phyloP scores from a whole-genome alignment of 306 rosid species.

The Medicago ruthenica region DNA sequence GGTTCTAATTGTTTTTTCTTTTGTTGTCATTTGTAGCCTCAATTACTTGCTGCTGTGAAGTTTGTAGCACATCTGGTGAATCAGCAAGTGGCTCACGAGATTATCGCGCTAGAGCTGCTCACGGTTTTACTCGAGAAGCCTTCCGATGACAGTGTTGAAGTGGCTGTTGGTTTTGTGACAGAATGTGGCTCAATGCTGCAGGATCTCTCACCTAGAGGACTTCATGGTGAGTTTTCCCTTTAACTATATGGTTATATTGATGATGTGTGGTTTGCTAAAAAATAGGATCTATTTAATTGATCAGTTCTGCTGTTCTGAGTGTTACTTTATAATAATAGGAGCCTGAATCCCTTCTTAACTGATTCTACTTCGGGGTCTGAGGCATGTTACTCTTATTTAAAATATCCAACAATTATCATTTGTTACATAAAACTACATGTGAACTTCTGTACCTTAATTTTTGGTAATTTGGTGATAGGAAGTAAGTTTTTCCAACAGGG shows the following conservation, averaged over 20 bases:
- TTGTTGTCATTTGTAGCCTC: slow-evolving; percentile 64
- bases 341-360: slow-evolving; percentile 2
- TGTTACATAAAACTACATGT: neutral
- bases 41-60: slow-evolving; percentile 93
- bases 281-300: neutral
- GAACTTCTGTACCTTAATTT: neutral
- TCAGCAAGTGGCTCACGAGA: slow-evolving; percentile 93
- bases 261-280: slow-evolving; percentile 8
- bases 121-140: slow-evolving; percentile 93
- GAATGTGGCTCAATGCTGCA: slow-evolving; percentile 90
- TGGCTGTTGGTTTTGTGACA: slow-evolving; percentile 95
- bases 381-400: neutral
- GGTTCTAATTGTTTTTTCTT: slow-evolving; percentile 8
- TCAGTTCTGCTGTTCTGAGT: neutral
- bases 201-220: slow-evolving; percentile 89
- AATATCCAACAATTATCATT: slow-evolving; percentile 20
- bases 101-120: slow-evolving; percentile 86
- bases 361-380: neutral
- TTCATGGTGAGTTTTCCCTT: slow-evolving; percentile 74
- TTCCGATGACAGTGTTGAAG: slow-evolving; percentile 94
- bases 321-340: neutral
- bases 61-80: slow-evolving; percentile 93
- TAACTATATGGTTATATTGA: slow-evolving; percentile 21
- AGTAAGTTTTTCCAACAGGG: neutral
- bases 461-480: neutral